Conservation (phyloP, 768 basidiomycete species). For the Naematelia encephala region DNA sequence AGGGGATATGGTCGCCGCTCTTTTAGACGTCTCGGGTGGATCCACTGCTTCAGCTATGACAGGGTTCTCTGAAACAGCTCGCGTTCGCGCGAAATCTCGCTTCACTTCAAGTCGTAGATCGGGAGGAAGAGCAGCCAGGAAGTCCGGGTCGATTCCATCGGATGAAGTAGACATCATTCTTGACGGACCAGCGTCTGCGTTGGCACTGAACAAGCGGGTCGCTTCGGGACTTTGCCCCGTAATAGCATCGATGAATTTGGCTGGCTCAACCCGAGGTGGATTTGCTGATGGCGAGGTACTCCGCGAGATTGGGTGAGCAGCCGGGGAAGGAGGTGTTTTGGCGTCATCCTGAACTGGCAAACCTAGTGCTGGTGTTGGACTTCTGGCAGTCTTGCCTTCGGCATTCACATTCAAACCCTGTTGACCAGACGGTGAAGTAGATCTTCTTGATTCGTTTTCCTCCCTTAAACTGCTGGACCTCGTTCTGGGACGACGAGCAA, state of each 20-base stretch:
- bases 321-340: too few relatives aligned
- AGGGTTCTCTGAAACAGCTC: slow-evolving; percentile 15
- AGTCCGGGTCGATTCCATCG: slow-evolving; percentile 43
- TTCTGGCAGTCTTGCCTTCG: too few relatives aligned
- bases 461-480: not conserved
- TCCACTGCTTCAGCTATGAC: not conserved
- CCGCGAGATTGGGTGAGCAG: too few relatives aligned
- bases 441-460: slow-evolving; percentile 1
- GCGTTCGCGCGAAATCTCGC: slow-evolving; percentile 16
- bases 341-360: too few relatives aligned
- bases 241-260: not conserved
- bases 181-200: slow-evolving; percentile 22
- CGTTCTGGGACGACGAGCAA: slow-evolving; percentile 43
- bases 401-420: too few relatives aligned
- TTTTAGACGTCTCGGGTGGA: not conserved
- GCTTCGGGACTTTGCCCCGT: not conserved
- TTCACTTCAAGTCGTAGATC: slow-evolving; percentile 39
- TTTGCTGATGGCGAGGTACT: too few relatives aligned
- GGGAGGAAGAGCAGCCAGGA: slow-evolving; percentile 37
- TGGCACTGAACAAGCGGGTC: not conserved
- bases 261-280: too few relatives aligned
- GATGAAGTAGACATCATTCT: slow-evolving; percentile 14
- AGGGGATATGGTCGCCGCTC: slow-evolving; percentile 19
- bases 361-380: too few relatives aligned
- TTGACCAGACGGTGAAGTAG: too few relatives aligned